phyloP scores from a whole-genome alignment of 768 basidiomycete species.

The Russula abietina region DNA sequence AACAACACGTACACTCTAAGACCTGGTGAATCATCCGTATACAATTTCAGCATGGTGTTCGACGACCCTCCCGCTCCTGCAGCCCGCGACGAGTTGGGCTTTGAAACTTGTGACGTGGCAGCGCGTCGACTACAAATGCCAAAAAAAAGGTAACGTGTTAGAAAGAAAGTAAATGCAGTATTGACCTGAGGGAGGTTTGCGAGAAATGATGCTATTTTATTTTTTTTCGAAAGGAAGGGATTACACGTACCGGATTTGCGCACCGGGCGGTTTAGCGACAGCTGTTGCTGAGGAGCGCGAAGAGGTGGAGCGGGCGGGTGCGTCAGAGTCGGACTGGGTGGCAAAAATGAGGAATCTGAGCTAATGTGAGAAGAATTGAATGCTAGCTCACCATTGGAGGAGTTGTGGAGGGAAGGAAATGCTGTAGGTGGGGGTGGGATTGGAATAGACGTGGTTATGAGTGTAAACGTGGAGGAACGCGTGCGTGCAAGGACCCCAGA shows the following conservation, averaged over 20 bases:
- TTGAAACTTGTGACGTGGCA: slow-evolving; percentile 53
- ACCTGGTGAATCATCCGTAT: slow-evolving; percentile 97
- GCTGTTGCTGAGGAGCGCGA: slow-evolving; percentile 37
- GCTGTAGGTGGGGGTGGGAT: neutral
- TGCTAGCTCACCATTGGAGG: slow-evolving; percentile 6
- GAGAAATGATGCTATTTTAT: neutral
- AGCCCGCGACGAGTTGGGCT: slow-evolving; percentile 82
- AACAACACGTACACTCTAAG: slow-evolving; percentile 79
- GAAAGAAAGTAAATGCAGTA: neutral
- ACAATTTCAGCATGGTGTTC: slow-evolving; percentile 97
- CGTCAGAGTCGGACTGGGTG: slow-evolving; percentile 74
- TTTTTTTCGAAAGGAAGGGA: neutral
- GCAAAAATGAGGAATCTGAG: neutral
- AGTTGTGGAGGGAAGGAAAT: neutral
- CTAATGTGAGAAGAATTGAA: too few relatives aligned
- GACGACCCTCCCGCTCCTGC: slow-evolving; percentile 95
- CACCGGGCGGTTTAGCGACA: slow-evolving; percentile 70
- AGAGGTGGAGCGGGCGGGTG: slow-evolving; percentile 42
- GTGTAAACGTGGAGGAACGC: neutral
- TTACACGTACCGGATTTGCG: slow-evolving; percentile 66
- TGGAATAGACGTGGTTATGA: too few relatives aligned
- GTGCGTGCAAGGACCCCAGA: neutral
- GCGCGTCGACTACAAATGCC: slow-evolving; percentile 67
- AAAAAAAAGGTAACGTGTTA: neutral
- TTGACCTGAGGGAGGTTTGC: neutral